Evolutionary conservation across 2,329 filamentous ascomycete species (phyloP).

Genomic region (Monosporascus sp.): DNA sequence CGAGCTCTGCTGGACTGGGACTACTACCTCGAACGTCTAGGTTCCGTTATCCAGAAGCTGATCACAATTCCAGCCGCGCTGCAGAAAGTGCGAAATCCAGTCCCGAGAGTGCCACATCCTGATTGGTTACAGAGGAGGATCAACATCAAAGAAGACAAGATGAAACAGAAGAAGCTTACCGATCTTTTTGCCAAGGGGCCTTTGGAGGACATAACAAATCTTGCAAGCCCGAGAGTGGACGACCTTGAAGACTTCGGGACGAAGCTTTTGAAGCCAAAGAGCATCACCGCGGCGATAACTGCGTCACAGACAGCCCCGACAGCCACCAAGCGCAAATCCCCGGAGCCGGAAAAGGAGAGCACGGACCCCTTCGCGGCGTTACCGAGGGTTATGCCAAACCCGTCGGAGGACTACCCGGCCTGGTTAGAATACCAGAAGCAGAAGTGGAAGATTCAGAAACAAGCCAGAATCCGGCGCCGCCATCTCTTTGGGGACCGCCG

Average conservation of each 20-base stretch:
- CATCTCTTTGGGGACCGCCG: constrained; percentile 90
- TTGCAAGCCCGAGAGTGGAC: constrained; percentile 46
- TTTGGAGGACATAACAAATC: constrained; percentile 67
- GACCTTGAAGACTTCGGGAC: constrained; percentile 82
- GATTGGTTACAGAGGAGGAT: constrained; percentile 96
- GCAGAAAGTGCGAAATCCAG: constrained; percentile 91
- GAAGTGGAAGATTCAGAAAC: constrained; percentile 98
- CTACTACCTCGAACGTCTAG: constrained; percentile 93
- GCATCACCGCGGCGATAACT: constrained; percentile 47
- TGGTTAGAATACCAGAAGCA: constrained; percentile 95
- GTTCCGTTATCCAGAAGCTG: constrained; percentile 96
- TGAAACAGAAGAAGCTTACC: constrained; percentile 98
- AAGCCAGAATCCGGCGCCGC: constrained; percentile 75
- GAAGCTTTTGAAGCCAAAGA: constrained; percentile 61
- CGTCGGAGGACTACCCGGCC: constrained; percentile 78
- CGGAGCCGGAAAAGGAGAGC: constrained; percentile 57
- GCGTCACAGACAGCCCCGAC: constrained; percentile 50
- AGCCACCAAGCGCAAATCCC: constrained; percentile 67
- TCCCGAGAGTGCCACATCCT: constrained; percentile 87
- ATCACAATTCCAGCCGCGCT: constrained; percentile 97
- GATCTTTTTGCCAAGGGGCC: constrained; percentile 77
- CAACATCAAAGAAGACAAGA: constrained; percentile 89
- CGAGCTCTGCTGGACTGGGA: constrained; percentile 90
- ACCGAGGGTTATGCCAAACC: constrained; percentile 76
- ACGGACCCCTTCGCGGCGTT: constrained; percentile 76